These are phyloP conservation scores for Zasmidium angulare DNA, from an alignment of 2,329 filamentous ascomycete species.

Conservation along the genomic window DNA sequence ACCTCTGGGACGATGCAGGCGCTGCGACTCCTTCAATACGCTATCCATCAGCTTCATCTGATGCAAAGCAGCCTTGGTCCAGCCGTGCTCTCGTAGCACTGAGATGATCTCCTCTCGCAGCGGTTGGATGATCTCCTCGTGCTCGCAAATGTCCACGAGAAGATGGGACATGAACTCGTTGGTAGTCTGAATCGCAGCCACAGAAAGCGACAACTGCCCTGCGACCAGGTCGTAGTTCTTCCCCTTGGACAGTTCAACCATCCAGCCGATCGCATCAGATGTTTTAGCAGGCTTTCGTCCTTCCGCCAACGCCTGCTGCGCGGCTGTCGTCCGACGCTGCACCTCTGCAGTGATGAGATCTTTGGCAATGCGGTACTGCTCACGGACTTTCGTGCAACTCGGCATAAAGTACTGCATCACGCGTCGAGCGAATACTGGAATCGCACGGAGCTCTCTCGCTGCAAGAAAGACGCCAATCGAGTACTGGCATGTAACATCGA, in stretches of 20 bases:
- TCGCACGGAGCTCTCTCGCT: background rate
- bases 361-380: background rate
- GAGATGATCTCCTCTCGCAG: conserved; percentile 23
- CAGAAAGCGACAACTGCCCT: conserved; percentile 8
- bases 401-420: conserved; percentile 2
- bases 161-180: conserved; percentile 8
- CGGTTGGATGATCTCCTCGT: conserved; percentile 28
- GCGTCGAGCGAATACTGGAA: conserved; percentile 28
- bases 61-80: conserved; percentile 27
- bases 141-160: conserved; percentile 21
- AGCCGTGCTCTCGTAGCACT: conserved; percentile 24
- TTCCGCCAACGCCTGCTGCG: background rate
- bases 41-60: conserved; percentile 26
- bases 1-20: background rate
- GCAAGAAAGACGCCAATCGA: conserved; percentile 37
- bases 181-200: conserved; percentile 26
- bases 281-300: background rate
- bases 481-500: conserved; percentile 36
- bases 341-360: background rate
- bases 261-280: conserved; percentile 2
- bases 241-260: conserved; percentile 9
- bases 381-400: background rate
- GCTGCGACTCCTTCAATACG: conserved; percentile 4
- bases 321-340: background rate
- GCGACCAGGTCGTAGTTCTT: conserved; percentile 3